These are phyloP conservation scores for Zalaria obscura DNA, from an alignment of 2,329 filamentous ascomycete species.

Conservation along the genomic window DNA sequence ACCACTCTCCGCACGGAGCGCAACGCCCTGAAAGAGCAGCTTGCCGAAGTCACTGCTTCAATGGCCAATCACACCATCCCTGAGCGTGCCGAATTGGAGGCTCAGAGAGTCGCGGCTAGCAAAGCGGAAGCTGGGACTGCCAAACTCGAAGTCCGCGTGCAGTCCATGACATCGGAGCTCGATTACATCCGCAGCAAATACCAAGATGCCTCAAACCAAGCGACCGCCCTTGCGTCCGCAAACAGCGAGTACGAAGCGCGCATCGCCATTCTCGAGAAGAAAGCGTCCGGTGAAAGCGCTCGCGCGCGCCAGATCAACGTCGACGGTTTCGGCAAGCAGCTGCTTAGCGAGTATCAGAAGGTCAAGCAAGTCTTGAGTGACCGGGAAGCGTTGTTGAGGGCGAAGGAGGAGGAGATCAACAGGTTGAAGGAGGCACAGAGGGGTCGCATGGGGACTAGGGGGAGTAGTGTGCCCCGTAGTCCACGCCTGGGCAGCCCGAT, in stretches of 20 bases:
- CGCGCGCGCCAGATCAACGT: conserved; percentile 12
- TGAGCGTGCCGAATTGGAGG: conserved; percentile 18
- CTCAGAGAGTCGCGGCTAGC: conserved; percentile 9
- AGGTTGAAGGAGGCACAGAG: conserved; percentile 16
- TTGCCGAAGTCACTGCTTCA: conserved; percentile 13
- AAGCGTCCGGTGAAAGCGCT: conserved; percentile 14
- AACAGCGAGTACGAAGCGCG: conserved; percentile 31
- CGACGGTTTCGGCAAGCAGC: conserved; percentile 9
- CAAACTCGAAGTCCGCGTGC: conserved; percentile 16
- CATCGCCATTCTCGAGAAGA: conserved; percentile 11
- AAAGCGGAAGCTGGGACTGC: conserved; percentile 5
- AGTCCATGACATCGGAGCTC: conserved; percentile 29
- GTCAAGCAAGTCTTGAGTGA: conserved; percentile 14
- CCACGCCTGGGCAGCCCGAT: conserved; percentile 18
- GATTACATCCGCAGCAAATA: conserved; percentile 47
- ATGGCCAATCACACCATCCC: conserved; percentile 15
- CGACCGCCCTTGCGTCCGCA: conserved; percentile 31
- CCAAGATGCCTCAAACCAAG: conserved; percentile 40
- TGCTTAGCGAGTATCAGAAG: conserved; percentile 13
- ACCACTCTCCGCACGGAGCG: conserved; percentile 13
- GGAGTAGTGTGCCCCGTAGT: conserved; percentile 20
- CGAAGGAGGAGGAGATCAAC: conserved; percentile 20
- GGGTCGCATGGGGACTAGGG: conserved; percentile 20
- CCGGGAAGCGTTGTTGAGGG: conserved; percentile 14
- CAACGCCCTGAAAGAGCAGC: conserved; percentile 13